phyloP scores from a whole-genome alignment of 1,139 yeast species.

The Blastobotrys raffinosifermentans region DNA sequence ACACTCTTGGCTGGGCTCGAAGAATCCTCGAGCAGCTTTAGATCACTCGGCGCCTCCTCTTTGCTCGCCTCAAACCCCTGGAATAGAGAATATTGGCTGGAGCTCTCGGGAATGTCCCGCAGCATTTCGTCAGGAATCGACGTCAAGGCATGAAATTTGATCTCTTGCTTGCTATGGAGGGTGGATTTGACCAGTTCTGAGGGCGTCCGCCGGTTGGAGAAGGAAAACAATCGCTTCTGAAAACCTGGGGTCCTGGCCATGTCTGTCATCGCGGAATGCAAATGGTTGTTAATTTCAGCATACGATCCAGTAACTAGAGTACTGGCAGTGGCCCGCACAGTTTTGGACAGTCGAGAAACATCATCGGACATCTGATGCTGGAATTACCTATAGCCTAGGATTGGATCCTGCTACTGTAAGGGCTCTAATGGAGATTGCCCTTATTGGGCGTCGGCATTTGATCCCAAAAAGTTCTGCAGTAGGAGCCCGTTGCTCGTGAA shows the following conservation, averaged over 20 bases:
- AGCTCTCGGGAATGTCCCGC: conserved; percentile 41
- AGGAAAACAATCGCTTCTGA: conserved; percentile 34
- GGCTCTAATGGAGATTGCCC: too few relatives aligned
- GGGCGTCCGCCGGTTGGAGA: conserved; percentile 34
- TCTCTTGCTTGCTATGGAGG: conserved; percentile 24
- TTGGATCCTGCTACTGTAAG: too few relatives aligned
- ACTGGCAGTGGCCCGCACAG: conserved; percentile 36
- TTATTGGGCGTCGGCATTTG: too few relatives aligned
- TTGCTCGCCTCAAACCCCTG: conserved; percentile 58
- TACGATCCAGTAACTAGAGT: conserved; percentile 31
- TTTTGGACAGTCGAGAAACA: conserved; percentile 33
- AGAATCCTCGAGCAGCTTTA: conserved; percentile 5
- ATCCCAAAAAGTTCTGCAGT: too few relatives aligned
- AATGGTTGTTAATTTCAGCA: conserved; percentile 39
- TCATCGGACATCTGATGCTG: too few relatives aligned
- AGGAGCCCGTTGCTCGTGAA: too few relatives aligned
- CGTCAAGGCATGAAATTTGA: conserved; percentile 34
- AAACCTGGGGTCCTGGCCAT: conserved; percentile 35
- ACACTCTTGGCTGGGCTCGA: conserved; percentile 26
- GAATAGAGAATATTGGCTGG: conserved; percentile 44
- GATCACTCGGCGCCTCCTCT: conserved; percentile 3
- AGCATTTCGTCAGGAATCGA: conserved; percentile 54
- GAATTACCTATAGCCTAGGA: too few relatives aligned
- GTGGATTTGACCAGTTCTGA: conserved; percentile 35
- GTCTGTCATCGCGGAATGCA: conserved; percentile 45